Evolutionary conservation across 2,329 filamentous ascomycete genomes (phyloP).

Genomic region (Botrytis galanthina): DNA sequence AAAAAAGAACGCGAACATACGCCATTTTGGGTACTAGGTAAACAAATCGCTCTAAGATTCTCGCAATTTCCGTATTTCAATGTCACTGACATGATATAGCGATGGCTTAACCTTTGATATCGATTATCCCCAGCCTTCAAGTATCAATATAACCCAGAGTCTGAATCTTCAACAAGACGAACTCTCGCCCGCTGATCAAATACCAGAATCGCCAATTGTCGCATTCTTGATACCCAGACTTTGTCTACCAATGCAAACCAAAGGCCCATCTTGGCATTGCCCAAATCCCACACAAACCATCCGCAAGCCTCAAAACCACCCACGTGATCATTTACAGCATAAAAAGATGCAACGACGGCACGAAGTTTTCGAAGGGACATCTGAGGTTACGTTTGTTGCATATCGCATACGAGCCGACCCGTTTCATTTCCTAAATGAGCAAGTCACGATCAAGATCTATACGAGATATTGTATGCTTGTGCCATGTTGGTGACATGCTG

Average conservation of each 20-base stretch:
- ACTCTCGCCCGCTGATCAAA: neutral
- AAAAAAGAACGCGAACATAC: neutral
- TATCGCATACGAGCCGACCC: conserved; percentile 14
- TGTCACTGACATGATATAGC: neutral
- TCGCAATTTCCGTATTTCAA: neutral
- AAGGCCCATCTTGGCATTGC: neutral
- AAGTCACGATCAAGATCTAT: neutral
- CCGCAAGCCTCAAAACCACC: neutral
- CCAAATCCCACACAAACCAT: neutral
- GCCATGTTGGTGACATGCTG: conserved; percentile 1
- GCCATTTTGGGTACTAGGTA: neutral
- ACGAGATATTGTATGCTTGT: neutral
- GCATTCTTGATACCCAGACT: neutral
- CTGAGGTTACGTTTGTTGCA: conserved; percentile 11
- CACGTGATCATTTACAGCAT: neutral
- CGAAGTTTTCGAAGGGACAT: neutral
- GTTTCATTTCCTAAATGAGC: neutral
- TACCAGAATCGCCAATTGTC: neutral
- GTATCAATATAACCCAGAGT: neutral
- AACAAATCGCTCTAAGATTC: neutral
- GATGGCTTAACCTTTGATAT: neutral
- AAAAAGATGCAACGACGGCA: neutral
- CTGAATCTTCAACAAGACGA: neutral
- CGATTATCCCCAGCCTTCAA: neutral
- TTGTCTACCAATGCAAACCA: neutral